phyloP scores from a whole-genome alignment of 2,329 filamentous ascomycete species.

The Fusarium buxicola region DNA sequence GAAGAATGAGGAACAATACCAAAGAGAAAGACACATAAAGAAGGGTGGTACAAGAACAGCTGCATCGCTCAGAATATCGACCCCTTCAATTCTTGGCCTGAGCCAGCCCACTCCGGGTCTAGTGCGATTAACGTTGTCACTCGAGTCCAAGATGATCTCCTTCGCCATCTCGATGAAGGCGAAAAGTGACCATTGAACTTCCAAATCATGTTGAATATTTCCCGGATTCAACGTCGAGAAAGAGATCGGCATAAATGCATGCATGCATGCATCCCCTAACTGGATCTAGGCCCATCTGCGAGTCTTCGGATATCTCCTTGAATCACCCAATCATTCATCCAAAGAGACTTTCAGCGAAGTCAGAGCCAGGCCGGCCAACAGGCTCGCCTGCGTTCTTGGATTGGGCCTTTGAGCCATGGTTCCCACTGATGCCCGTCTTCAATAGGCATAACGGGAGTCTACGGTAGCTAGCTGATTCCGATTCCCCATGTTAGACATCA shows the following conservation, averaged over 20 bases:
- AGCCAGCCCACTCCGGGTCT: conserved; percentile 4
- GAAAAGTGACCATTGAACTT: background rate
- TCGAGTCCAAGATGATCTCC: background rate
- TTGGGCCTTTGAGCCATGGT: conserved; percentile 7
- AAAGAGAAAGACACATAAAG: background rate
- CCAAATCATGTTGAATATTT: conserved; percentile 2
- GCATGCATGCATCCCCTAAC: no score
- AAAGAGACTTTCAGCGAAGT: conserved; percentile 11
- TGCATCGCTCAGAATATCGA: no score
- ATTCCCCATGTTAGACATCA: conserved; percentile 20
- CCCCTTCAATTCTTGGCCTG: background rate
- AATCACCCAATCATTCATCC: conserved; percentile 1
- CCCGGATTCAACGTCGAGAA: background rate
- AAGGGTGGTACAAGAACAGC: no score
- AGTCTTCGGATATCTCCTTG: conserved; percentile 11
- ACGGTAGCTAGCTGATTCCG: conserved; percentile 32
- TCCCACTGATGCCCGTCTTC: conserved; percentile 12
- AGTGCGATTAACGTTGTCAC: background rate
- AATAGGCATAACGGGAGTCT: conserved; percentile 21
- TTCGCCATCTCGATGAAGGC: background rate
- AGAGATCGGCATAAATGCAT: conserved; percentile 1
- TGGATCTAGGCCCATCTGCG: conserved; percentile 11
- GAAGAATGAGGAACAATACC: background rate
- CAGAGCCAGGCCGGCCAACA: background rate
- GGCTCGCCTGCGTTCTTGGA: background rate